Percentiles rank a stretch among this genome's conserved stretches.
phyloP scores from a whole-genome alignment of 1,284 basidiomycete species.

The Cutaneotrichosporon mucoides region DNA sequence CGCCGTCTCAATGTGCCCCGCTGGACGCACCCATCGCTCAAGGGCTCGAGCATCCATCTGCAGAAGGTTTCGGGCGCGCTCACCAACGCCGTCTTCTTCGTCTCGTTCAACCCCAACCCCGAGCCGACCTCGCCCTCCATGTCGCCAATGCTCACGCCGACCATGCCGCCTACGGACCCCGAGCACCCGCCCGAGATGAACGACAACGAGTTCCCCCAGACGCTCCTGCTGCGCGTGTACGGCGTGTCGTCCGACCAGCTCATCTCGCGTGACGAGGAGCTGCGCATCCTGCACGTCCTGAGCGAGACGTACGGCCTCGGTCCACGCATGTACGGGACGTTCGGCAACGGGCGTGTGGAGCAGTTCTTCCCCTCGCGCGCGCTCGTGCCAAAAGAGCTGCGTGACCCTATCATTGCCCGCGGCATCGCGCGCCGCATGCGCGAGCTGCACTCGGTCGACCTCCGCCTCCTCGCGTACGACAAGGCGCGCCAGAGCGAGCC shows the following conservation, averaged over 20 bases:
- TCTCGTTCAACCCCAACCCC: slow-evolving; percentile 55
- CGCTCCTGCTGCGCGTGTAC: slow-evolving; percentile 80
- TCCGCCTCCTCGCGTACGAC: slow-evolving; percentile 58
- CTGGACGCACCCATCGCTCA: slow-evolving; percentile 48
- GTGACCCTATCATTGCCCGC: slow-evolving; percentile 66
- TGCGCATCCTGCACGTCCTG: slow-evolving; percentile 79
- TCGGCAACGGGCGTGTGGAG: slow-evolving; percentile 86
- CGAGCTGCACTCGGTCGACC: slow-evolving; percentile 84
- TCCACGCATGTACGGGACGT: slow-evolving; percentile 87
- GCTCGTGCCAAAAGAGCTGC: slow-evolving; percentile 68
- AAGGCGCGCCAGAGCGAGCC: slow-evolving; percentile 57
- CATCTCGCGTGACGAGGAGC: slow-evolving; percentile 77
- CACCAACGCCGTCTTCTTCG: slow-evolving; percentile 93
- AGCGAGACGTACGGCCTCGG: slow-evolving; percentile 81
- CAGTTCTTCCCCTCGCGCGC: slow-evolving; percentile 86
- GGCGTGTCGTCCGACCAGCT: slow-evolving; percentile 77
- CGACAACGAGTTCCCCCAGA: slow-evolving; percentile 53
- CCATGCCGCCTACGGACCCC: slow-evolving; percentile 41
- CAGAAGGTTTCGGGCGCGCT: slow-evolving; percentile 82
- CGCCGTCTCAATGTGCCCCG: slow-evolving; percentile 37
- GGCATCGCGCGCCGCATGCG: slow-evolving; percentile 89
- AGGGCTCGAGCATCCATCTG: slow-evolving; percentile 57
- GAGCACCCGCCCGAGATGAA: slow-evolving; percentile 30
- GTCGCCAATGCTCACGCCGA: slow-evolving; percentile 47
- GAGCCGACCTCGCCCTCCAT: slow-evolving; percentile 42